Evolutionary conservation across 345 rosid species (phyloP), one percentile per base, ranked within the genome.

Genomic region (Euphorbia peplus): DNA sequence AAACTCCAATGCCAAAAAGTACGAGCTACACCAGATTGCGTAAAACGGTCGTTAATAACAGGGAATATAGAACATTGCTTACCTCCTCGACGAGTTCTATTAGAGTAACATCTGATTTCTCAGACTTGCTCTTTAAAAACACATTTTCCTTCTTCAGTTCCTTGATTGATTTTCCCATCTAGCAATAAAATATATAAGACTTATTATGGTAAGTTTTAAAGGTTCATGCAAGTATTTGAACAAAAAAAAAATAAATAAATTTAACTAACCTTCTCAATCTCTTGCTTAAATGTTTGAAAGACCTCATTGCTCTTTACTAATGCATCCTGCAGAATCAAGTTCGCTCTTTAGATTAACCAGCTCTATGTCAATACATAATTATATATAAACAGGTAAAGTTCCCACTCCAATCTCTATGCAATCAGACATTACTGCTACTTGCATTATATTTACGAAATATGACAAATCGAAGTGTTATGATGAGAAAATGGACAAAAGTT

Each of bases 71-170:
- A 21, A 50, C 48, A 66, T 28, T 63, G 35, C 57, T 56, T 82
- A 93, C 98, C 92, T 91, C 96, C 75, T 89, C 97, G 47, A 93
- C 91, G 37, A 93, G 95, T 74, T 86, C 84, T 64, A 86, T 83
- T 39, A 91, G 92, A 55, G 90, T 85, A 44, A 84, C 53, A 70
- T 91, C 96, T 29, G 97, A 84, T 69, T 76, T 93, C 81, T 93
- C 95, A 28, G 87, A 81, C 79, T 93, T 93, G 82, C 88, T 82
- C 83, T 93, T 93, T 87, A 91, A 71, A 84, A 91, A 93, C 41
- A 67, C 50, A 44, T 93, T 93, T 80, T 93, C 97, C 81, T 88
- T 91, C 78, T 86, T 86, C 18, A 91, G 91, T 73, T 93, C 91
- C 81, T 89, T 90, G 79, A 84, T 85, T 56, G 91, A 83, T 85